Base-by-base conservation (phyloP, 228 moss, liverwort and hornwort species). In the Sphagnum magellanicum region DNA sequence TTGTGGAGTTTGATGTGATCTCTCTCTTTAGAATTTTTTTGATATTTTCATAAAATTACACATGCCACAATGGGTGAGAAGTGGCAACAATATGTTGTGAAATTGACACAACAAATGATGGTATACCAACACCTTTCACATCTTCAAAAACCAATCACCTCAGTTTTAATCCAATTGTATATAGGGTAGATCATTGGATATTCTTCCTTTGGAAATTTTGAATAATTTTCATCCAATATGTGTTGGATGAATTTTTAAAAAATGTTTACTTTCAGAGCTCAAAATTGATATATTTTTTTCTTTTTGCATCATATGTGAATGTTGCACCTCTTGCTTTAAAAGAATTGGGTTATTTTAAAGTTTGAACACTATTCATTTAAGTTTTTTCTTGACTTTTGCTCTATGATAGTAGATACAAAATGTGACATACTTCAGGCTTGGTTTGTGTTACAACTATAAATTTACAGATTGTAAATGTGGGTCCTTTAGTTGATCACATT, bases 21-120 rank as follows among this genome's bases (percentile, higher is more conserved):
- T 52, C 74, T 70, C 59, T 68, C 74, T 73, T 85, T 66, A 77
- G 75, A 73, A 69, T 74, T 62, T 74, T 65, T 79, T 71, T 61
- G 69, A 70, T 70, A 66, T 72, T 76, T 75, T 49, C 82, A 82
- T 82, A 86, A 80, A 78, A 80, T 86, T 80, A 73, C 63, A 75
- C 63, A 77, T 78, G 74, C 73, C 69, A 73, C 71, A 63, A 70
- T 63, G 17, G 17, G 17, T 17, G 17, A 17, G 32, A 32, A 32
- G 32, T 66, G 60, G 75, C 75, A 75, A 63, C 53, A 77, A 69
- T 75, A 63, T 71, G 14, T 64, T 62, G 67, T 65, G 68, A 77
- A 67, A 66, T 63, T 47, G 74, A 68, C 73, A 64, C 59, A 65
- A 16, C 65, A 53, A 70, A 65, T 67, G 66, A 50, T 61, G 70